phyloP scores from a whole-genome alignment of 345 rosid genomes.

The Acer saccharum region DNA sequence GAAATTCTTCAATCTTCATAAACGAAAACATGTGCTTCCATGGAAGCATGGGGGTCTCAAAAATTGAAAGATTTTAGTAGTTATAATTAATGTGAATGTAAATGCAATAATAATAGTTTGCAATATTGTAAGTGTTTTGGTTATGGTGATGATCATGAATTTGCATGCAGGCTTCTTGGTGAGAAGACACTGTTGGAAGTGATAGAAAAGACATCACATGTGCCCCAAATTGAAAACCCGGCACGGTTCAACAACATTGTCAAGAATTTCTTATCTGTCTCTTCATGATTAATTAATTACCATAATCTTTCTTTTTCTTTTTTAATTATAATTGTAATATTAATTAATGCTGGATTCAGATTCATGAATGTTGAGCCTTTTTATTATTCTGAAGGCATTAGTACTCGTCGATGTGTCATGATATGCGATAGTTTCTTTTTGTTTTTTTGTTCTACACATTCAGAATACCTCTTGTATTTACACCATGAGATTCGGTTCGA shows the following conservation, averaged over 20 bases:
- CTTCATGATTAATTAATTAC: conserved; percentile 21
- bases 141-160: no score
- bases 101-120: no score
- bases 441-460: no score
- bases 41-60: no score
- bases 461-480: no score
- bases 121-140: no score
- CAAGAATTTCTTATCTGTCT: conserved; percentile 46
- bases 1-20: not conserved
- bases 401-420: not conserved
- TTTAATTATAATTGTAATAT: not conserved
- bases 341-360: not conserved
- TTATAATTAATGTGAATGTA: no score
- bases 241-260: conserved; percentile 54
- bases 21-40: not conserved
- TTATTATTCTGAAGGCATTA: not conserved
- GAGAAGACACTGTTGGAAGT: conserved; percentile 62
- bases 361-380: not conserved
- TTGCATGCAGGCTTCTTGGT: conserved; percentile 60
- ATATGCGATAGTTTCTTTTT: no score
- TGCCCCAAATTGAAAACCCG: conserved; percentile 73
- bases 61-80: no score
- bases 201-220: conserved; percentile 65
- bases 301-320: not conserved
- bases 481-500: no score